Percentiles rank a stretch among this genome's conserved stretches.
These are phyloP conservation scores for Penicillium sp. DNA, from an alignment of 2,329 filamentous ascomycete species.

Conservation along the genomic window DNA sequence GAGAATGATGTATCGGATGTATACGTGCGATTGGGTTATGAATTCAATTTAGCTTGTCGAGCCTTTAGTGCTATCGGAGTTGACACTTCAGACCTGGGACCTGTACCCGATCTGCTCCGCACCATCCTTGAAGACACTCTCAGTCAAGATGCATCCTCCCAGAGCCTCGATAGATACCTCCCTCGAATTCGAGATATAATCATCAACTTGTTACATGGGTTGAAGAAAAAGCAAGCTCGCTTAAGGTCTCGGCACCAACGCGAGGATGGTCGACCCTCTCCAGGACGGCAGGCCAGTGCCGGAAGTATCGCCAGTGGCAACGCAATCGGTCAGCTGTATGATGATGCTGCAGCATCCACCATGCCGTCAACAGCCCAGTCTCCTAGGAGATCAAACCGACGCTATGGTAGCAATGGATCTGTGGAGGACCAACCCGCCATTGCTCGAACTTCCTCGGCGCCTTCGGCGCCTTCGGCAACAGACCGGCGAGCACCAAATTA, in stretches of 20 bases:
- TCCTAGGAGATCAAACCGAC: constrained; percentile 36
- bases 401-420: constrained; percentile 42
- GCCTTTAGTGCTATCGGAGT: constrained; percentile 97
- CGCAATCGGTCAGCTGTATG: constrained; percentile 47
- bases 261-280: constrained; percentile 46
- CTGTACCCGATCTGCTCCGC: constrained; percentile 86
- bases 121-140: constrained; percentile 92
- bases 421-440: constrained; percentile 34
- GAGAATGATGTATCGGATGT: constrained; percentile 97
- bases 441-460: constrained; percentile 32
- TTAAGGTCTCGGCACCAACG: constrained; percentile 60
- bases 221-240: constrained; percentile 96
- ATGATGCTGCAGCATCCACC: constrained; percentile 36
- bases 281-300: constrained; percentile 46
- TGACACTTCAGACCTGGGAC: constrained; percentile 88
- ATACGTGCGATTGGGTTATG: constrained; percentile 94
- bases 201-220: constrained; percentile 90
- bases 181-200: constrained; percentile 97
- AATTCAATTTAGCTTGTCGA: constrained; percentile 98
- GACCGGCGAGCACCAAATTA: constrained; percentile 33
- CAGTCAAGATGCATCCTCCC: constrained; percentile 90
- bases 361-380: constrained; percentile 28
- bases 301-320: constrained; percentile 49
- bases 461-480: constrained; percentile 26
- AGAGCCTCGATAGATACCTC: constrained; percentile 90